Evolutionary conservation across 2,329 filamentous ascomycete species (phyloP), one percentile per base, ranked within the genome.

Genomic region (Botryotinia globosa): DNA sequence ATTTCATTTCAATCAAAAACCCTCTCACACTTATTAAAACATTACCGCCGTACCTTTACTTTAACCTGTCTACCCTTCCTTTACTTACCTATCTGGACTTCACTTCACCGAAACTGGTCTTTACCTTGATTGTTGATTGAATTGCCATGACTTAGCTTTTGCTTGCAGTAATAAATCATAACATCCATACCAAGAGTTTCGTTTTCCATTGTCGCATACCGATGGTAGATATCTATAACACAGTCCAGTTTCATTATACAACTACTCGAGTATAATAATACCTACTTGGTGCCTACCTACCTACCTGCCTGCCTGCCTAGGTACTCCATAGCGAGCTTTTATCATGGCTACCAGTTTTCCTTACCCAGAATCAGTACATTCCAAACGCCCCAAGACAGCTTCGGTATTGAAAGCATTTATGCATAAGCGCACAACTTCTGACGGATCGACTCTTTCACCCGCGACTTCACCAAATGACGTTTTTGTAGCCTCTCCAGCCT

Each of bases 341-440:
- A 79, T 69, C 71, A 81, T 81, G 79, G 77, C 77, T 64, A 78
- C 77, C 16, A 74, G 75, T 51, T 73, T 77, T 75, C 75, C 77
- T 58, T 64, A 72, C 58, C 74, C 76, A 56, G 78, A 77, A 69
- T 73, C 70, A 51, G 73, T 75, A 56, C 75, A 79, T 62, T 78
- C 79, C 65, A 79, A 77, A 71, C 78, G 79, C 67, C 72, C 77
- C 34, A 81, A 81, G 76, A 80, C 80, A 64, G 69, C 69, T 44
- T 78, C 80, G 6, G 79, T 80, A 42, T 74, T 81, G 54, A 76
- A 75, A 71, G 77, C 78, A 8, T 81, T 81, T 74, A 80, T 81
- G 58, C 79, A 81, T 74, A 79, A 78, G 74, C 75, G 79, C 63
- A 78, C 74, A 12, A 76, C 77, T 44, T 81, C 80, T 29, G 75